Percentiles rank a stretch among this genome's conserved stretches.
Conservation (phyloP, 305 asterid species). For the Stenogyne calaminthoides region DNA sequence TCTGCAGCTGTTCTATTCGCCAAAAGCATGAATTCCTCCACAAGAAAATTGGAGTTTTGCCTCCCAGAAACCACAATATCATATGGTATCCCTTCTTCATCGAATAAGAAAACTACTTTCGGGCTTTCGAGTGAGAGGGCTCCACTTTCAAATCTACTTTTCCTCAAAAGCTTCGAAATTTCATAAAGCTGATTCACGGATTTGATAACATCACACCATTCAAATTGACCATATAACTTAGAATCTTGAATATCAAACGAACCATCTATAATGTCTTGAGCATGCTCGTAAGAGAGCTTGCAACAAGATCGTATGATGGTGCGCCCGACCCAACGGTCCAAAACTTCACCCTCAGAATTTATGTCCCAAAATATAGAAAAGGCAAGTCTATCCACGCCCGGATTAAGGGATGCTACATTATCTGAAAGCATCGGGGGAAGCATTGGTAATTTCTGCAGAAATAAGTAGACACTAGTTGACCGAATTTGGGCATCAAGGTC, state of each 20-base stretch:
- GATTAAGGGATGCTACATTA: constrained; percentile 79
- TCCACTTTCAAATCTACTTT: constrained; percentile 67
- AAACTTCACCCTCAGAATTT: constrained; percentile 63
- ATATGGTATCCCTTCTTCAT: constrained; percentile 81
- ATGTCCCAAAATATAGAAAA: constrained; percentile 89
- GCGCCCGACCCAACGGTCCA: constrained; percentile 84
- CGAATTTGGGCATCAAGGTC: constrained; percentile 76
- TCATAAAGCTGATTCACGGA: constrained; percentile 65
- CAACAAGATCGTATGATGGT: constrained; percentile 74
- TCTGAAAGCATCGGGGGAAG: constrained; percentile 79
- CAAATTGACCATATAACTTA: constrained; percentile 54
- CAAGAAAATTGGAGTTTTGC: constrained; percentile 64
- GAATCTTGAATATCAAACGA: constrained; percentile 39
- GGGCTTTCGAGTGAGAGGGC: constrained; percentile 86
- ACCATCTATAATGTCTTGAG: constrained; percentile 71
- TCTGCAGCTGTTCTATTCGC: constrained; percentile 92
- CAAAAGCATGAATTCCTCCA: constrained; percentile 91
- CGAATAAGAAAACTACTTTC: constrained; percentile 61
- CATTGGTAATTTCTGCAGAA: constrained; percentile 79
- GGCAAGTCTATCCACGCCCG: constrained; percentile 86
- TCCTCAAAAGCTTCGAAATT: constrained; percentile 55
- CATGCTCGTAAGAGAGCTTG: constrained; percentile 91
- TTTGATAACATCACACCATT: constrained; percentile 55
- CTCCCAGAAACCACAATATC: constrained; percentile 52
- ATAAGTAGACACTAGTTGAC: constrained; percentile 75